Conservation (phyloP, 306 rosid species). For the Fagus sylvatica region DNA sequence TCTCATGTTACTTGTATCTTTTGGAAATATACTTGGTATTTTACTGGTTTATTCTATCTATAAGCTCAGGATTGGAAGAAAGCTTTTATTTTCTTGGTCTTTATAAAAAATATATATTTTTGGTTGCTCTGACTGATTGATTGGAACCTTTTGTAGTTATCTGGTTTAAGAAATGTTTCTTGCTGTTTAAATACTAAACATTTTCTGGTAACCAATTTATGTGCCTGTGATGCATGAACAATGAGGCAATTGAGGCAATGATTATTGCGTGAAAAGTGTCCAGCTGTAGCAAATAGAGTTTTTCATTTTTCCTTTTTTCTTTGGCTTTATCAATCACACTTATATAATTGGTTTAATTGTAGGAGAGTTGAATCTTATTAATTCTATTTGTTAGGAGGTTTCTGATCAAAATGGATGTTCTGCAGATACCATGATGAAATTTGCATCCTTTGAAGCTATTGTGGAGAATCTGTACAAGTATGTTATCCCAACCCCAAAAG, state of each 20-base stretch:
- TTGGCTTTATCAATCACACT: not conserved
- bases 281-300: not conserved
- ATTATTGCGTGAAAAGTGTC: not conserved
- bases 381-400: not conserved
- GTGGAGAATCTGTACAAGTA: constrained; percentile 67
- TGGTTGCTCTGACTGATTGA: not conserved
- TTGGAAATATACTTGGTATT: not conserved
- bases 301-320: not conserved
- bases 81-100: not conserved
- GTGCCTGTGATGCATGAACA: not conserved
- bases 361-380: not conserved
- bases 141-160: not conserved
- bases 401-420: not conserved
- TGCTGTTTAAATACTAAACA: not conserved
- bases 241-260: not conserved
- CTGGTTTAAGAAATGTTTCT: not conserved
- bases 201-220: not conserved
- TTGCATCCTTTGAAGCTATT: constrained; percentile 68
- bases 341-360: not conserved
- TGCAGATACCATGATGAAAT: constrained; percentile 82
- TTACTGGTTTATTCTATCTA: constrained; percentile 1
- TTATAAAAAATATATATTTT: not conserved
- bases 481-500: constrained; percentile 63
- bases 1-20: not conserved
- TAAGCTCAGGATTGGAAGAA: not conserved